Evolutionary conservation across 2,329 filamentous ascomycete genomes (phyloP), one percentile per base, ranked within the genome.

Genomic region (Drechmeria coniospora): DNA sequence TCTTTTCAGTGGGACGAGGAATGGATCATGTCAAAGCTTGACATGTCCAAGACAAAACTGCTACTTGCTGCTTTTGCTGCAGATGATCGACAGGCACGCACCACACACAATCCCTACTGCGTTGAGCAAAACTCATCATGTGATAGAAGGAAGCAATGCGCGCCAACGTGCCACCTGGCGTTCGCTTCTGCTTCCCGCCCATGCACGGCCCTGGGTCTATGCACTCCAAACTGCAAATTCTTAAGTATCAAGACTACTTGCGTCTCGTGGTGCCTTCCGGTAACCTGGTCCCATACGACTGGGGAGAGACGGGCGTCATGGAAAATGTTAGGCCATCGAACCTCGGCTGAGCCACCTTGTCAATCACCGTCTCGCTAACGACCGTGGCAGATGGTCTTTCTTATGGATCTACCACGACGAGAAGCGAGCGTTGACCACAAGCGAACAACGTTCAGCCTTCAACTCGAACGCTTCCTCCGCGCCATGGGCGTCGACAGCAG

Each of bases 161-260:
- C 18, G 49, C 45, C 16, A 68, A 65, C 33, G 59, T 57, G 8
- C 67, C 67, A 12, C 37, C 42, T n/a, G 56, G 51, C 21, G 61
- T 92, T 30, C 68, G 68, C 13, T 75, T 75, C 30, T 84, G 81
- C 46, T 93, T 95, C 45, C 87, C 87, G 11, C 66, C 68, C 2
- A 87, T 94, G 80, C 61, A 71, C 22, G 68, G 72, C 2, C 60
- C 68, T 5, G 77, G 74, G 15, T 74, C 66, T 41, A 93, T 95
- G 84, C 90, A 95, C 51, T 92, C 83, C 27, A 95, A 98, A 47
- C 61, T 95, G 23, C 86, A 92, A 66, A 54, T 95, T 2, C 63
- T 95, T n/a, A 87, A 84, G 41, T 81, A 83, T 40, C 56, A 67
- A 0, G 55, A 56, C 2, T 74, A 84, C 47, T 53, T 94, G 11